A percentile compares a stretch with the other conserved stretches of the same genome.
Evolutionary conservation across 2,329 filamentous ascomycete genomes (phyloP).

Genomic region (Colletotrichum sojae): DNA sequence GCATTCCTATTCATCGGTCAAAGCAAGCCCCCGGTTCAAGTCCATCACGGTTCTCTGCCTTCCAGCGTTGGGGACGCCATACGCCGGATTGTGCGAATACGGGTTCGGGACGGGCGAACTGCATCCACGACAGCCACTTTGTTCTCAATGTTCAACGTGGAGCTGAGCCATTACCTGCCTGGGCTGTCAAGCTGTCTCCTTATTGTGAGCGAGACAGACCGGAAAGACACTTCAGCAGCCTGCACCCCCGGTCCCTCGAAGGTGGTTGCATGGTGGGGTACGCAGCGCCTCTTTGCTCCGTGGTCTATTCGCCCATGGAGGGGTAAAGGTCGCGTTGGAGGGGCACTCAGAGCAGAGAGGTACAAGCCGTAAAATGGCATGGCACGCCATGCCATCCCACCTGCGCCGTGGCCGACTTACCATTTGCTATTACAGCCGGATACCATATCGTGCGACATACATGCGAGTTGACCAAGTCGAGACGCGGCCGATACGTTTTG

Average conservation of each 20-base stretch:
- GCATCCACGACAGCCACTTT: no score
- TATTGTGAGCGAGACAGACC: neutral
- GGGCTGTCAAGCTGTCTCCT: neutral
- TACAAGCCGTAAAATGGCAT: neutral
- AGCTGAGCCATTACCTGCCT: no score
- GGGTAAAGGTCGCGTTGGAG: slow-evolving; percentile 35
- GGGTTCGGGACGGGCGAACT: neutral
- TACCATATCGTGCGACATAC: slow-evolving; percentile 30
- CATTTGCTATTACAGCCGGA: slow-evolving; percentile 45
- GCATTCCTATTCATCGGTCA: slow-evolving; percentile 26
- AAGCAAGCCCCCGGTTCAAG: slow-evolving; percentile 14
- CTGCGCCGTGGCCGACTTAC: slow-evolving; percentile 45
- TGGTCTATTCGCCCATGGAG: slow-evolving; percentile 29
- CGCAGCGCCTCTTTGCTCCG: slow-evolving; percentile 31
- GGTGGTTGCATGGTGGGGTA: slow-evolving; percentile 43
- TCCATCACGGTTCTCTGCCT: neutral
- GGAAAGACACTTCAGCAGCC: slow-evolving; percentile 28
- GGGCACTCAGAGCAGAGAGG: slow-evolving; percentile 26
- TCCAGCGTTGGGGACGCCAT: neutral
- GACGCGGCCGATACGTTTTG: neutral
- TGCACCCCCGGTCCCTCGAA: slow-evolving; percentile 33
- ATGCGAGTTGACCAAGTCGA: neutral
- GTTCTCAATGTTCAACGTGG: no score
- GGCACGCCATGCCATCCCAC: slow-evolving; percentile 42
- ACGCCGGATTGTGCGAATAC: neutral